Base-by-base conservation (phyloP, 2,329 filamentous ascomycete species). In the Penicillium brasilianum region DNA sequence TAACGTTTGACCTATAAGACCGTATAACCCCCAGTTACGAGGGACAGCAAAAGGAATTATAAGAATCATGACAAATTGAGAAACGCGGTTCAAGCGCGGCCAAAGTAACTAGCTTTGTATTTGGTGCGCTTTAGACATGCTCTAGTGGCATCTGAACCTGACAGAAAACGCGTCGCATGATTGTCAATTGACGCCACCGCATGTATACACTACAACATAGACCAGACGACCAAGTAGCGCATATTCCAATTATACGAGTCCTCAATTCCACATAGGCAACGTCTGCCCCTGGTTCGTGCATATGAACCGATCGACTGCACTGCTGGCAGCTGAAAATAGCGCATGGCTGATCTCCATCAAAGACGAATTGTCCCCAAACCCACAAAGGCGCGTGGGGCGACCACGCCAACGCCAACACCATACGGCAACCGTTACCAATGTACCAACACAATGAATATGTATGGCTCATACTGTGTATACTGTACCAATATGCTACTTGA, bases 291-390 rank as follows among this genome's bases (percentile, higher is more conserved):
- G 61, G 63, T 63, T 61, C 37, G 61, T 34, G 52, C 37, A 34
- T 46, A 11, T 13, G 50, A 61, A 48, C 48, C n/a, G 58, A 63
- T 63, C 56, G 43, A 56, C n/a, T 48, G 25, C n/a, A 34, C 10
- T 32, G 46, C 25, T 22, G 14, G 55, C 14, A 57, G 57, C 57
- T 62, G 62, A 60, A 58, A 56, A 53, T 46, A 60, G 55, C n/a
- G 34, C 50, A 41, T 43, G 44, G 52, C 36, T 52, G 59, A 61
- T 64, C 56, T 39, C 52, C 49, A 32, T 54, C 25, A 5, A 43
- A 13, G n/a, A 48, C 7, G 44, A 36, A 7, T 28, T 28, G 3
- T 28, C 22, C 43, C 46, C 46, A 34, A 49, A 18, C 44, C 14
- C 30, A 16, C 28, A 22, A 3, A 18, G 28, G 46, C 46, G 46